A percentile compares a stretch with the other conserved stretches of the same genome.
Conservation (phyloP, 2,329 filamentous ascomycete genomes). For the Polytolypa hystricis region DNA sequence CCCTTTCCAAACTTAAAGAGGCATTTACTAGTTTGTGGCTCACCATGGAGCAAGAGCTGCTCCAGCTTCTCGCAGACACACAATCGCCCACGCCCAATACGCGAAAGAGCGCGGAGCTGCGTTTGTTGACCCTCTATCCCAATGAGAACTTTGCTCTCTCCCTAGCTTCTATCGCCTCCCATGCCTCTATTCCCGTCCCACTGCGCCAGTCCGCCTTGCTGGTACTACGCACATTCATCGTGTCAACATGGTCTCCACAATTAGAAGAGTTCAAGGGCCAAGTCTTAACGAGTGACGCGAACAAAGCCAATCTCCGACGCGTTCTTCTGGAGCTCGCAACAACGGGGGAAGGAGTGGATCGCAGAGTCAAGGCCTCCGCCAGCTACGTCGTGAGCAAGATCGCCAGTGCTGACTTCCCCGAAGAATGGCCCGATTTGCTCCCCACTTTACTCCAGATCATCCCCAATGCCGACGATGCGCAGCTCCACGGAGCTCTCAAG, state of each 20-base stretch:
- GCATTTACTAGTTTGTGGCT: background rate
- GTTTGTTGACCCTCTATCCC: slow-evolving; percentile 59
- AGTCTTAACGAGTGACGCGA: slow-evolving; percentile 59
- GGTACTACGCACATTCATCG: slow-evolving; percentile 70
- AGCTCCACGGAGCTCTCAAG: slow-evolving; percentile 79
- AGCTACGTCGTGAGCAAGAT: slow-evolving; percentile 91
- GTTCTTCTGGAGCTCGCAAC: slow-evolving; percentile 68
- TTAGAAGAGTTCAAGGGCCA: slow-evolving; percentile 59
- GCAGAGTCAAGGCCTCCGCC: slow-evolving; percentile 79
- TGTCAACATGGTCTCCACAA: slow-evolving; percentile 69
- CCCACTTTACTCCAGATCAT: slow-evolving; percentile 70
- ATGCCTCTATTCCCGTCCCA: slow-evolving; percentile 59
- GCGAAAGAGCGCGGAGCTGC: slow-evolving; percentile 76
- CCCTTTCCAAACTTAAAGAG: background rate
- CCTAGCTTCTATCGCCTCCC: slow-evolving; percentile 68
- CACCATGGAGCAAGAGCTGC: slow-evolving; percentile 83
- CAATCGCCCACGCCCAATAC: slow-evolving; percentile 65
- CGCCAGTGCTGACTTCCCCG: slow-evolving; percentile 82
- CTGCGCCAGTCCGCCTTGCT: slow-evolving; percentile 77
- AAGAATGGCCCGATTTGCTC: slow-evolving; percentile 85
- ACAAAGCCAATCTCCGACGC: slow-evolving; percentile 62
- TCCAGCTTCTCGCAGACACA: slow-evolving; percentile 76
- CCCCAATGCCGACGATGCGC: slow-evolving; percentile 60
- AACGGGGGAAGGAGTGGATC: slow-evolving; percentile 57
- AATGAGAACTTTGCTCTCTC: slow-evolving; percentile 64